Evolutionary conservation across 345 rosid genomes (phyloP).

Genomic region (Melaleuca quinquenervia): DNA sequence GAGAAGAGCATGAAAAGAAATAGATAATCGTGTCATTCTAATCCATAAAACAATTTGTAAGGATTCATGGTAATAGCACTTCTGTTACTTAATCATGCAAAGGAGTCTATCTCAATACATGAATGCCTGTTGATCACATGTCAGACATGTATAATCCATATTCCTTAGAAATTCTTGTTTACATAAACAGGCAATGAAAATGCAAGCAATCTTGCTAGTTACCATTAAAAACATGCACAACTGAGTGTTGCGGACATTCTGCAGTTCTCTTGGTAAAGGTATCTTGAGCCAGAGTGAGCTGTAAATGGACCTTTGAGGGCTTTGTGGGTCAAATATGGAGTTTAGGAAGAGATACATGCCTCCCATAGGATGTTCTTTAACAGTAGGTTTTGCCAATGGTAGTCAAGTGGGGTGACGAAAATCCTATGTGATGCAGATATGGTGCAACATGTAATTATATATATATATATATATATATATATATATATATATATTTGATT

Average conservation of each 20-base stretch:
- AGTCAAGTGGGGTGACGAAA: background rate
- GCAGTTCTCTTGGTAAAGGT: background rate
- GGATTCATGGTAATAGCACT: background rate
- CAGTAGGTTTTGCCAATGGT: background rate
- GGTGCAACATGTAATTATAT: background rate
- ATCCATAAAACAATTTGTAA: background rate
- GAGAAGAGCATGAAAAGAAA: background rate
- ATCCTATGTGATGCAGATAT: background rate
- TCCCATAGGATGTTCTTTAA: background rate
- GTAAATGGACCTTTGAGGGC: background rate
- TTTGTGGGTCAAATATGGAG: background rate
- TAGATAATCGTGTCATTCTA: background rate
- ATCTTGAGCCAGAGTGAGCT: background rate
- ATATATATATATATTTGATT: too few species aligned
- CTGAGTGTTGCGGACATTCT: background rate
- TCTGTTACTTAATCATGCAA: background rate
- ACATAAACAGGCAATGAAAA: background rate
- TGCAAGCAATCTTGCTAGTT: background rate
- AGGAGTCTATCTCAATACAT: background rate
- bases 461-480: background rate
- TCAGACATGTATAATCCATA: background rate
- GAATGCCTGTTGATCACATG: background rate
- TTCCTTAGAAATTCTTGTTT: background rate
- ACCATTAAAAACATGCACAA: background rate
- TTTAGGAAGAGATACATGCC: background rate